Evolutionary conservation across 2,329 filamentous ascomycete species (phyloP), one percentile per base, ranked within the genome.

Genomic region (Aureobasidium lini): DNA sequence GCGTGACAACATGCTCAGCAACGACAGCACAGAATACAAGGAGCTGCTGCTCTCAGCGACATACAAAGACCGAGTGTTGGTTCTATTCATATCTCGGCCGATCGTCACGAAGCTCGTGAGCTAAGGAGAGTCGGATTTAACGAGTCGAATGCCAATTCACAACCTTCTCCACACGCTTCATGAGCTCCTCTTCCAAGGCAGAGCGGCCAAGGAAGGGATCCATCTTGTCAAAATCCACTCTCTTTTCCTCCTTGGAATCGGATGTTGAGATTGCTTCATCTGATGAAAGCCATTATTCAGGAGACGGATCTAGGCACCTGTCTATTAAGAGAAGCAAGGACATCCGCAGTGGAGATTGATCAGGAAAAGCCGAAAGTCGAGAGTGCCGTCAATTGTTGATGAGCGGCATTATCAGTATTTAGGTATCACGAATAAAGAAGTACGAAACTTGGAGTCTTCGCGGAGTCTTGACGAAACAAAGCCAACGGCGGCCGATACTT

Each of bases 51-150:
- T 52, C 28, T 13, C 11, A 34, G 29, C 4, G 7, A 16, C 40
- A 29, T 6, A 10, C 47, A 7, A 31, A 1, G 18, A 9, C 32
- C 10, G 11, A 23, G 32, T 50, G 16, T 28, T 50, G 23, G 29
- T 52, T 15, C 48, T 52, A 40, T 52, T 40, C 36, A 31, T 40
- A 37, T 40, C 36, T 31, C 23, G 18, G 48, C 48, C 48, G 36
- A 52, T 54, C 37, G 15, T 34, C 50, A 54, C 23, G 13, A 43
- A 42, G 50, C 50, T 43, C 49, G 50, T 43, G 29, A 54, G 50
- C 50, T 43, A 43, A 34, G 40, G 6, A 40, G 48, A 31, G 34
- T 52, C 48, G 16, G 10, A 4, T 9, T 28, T 28, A 8, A 16
- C 48, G 34, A 39, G 13, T 52, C 48, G 18, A 36, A 10, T 52